Evolutionary conservation across 371 early-diverging fungal species (phyloP).

Genomic region (Rozella allomycis): DNA sequence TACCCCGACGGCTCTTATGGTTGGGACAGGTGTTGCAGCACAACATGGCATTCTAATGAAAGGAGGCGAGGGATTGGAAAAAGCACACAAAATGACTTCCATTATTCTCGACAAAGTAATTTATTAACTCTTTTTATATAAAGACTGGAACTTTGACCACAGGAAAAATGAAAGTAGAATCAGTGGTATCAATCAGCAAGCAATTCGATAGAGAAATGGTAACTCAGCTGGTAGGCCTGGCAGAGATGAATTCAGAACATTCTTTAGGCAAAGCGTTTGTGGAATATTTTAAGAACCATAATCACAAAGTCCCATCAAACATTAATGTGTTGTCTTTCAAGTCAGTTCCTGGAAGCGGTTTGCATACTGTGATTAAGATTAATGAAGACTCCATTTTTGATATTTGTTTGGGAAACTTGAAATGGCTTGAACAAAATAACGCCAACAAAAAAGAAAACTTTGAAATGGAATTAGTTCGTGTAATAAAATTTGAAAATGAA

Average conservation of each 20-base stretch:
- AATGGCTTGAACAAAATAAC: too few species aligned
- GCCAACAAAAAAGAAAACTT: too few species aligned
- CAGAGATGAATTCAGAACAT: conserved; percentile 66
- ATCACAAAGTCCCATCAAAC: conserved; percentile 12
- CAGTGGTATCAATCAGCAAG: too few species aligned
- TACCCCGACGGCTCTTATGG: conserved; percentile 94
- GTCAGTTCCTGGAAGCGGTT: too few species aligned
- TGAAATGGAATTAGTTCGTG: too few species aligned
- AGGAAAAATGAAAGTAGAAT: conserved; percentile 54
- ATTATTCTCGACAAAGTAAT: conserved; percentile 89
- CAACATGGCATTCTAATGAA: conserved; percentile 71
- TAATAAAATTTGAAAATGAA: conserved; percentile 18
- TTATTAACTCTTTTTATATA: too few species aligned
- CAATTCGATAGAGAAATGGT: too few species aligned
- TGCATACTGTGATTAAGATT: too few species aligned
- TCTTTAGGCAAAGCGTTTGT: conserved; percentile 60
- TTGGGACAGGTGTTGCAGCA: conserved; percentile 79
- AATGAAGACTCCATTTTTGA: too few species aligned
- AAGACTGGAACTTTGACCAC: conserved; percentile 85
- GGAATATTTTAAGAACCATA: conserved; percentile 16
- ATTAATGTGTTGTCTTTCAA: conserved; percentile 4
- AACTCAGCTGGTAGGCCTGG: too few species aligned
- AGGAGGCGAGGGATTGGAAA: conserved; percentile 57
- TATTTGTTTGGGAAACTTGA: too few species aligned
- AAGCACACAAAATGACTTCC: conserved; percentile 50